These are phyloP conservation scores for Candida loeiensis DNA, from an alignment of 805 yeast genomes.

Conservation along the genomic window DNA sequence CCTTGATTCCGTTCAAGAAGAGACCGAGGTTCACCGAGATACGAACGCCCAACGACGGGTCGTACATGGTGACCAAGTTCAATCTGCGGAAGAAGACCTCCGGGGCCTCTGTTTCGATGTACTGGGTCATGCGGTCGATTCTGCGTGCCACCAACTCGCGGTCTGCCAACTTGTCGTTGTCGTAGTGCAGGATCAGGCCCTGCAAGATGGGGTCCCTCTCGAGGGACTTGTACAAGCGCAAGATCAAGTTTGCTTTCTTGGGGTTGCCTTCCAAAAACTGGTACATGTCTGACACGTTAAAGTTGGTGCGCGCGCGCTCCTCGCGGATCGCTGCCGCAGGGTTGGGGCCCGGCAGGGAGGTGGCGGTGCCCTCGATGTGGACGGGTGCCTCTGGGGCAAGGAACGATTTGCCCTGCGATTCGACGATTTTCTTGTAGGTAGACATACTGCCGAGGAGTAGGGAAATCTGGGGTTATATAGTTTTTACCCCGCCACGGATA, in stretches of 20 bases:
- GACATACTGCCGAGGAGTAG: constrained; percentile 1
- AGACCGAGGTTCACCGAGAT: constrained; percentile 38
- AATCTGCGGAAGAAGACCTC: constrained; percentile 33
- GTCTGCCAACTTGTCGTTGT: constrained; percentile 26
- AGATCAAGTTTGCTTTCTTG: constrained; percentile 29
- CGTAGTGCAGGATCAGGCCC: constrained; percentile 31
- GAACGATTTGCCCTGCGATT: constrained; percentile 5
- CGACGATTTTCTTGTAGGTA: neutral
- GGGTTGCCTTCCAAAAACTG: constrained; percentile 39
- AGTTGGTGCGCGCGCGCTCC: constrained; percentile 32
- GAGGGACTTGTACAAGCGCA: constrained; percentile 29
- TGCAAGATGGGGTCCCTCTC: constrained; percentile 39
- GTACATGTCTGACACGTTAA: constrained; percentile 39
- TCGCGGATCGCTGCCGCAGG: constrained; percentile 31
- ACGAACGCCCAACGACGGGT: constrained; percentile 38
- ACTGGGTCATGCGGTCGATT: constrained; percentile 35
- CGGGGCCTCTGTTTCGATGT: constrained; percentile 31
- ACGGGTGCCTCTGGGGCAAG: neutral
- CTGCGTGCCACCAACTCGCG: constrained; percentile 32
- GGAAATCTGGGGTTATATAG: constrained; percentile 7
- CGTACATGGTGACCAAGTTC: constrained; percentile 34
- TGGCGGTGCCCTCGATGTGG: neutral
- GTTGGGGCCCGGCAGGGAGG: constrained; percentile 18
- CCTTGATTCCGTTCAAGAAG: constrained; percentile 36
- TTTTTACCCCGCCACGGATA: constrained; percentile 7